Conservation (phyloP, 345 rosid genomes). For the Eucalyptus polyanthemos region DNA sequence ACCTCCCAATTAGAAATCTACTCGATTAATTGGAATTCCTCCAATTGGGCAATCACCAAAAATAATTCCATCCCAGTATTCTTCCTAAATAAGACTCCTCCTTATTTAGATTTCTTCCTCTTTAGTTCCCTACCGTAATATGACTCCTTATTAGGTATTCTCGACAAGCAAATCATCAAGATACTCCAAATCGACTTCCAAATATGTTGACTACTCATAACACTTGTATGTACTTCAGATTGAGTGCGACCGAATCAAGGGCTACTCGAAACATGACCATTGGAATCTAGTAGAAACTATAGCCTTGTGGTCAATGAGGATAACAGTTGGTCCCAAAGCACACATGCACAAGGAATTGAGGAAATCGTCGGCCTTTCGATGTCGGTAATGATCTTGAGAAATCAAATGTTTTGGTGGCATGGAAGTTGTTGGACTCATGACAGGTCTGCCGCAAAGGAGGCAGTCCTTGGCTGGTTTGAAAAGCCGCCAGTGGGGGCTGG, state of each 20-base stretch:
- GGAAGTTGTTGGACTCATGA: too few species aligned
- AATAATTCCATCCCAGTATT: neutral
- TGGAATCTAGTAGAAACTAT: neutral
- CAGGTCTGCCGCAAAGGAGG: too few species aligned
- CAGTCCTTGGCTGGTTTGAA: too few species aligned
- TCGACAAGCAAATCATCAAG: neutral
- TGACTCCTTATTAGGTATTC: neutral
- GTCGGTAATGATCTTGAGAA: neutral
- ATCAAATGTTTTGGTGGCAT: neutral
- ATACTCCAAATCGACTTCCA: neutral
- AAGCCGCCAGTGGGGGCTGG: too few species aligned
- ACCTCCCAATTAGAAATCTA: neutral
- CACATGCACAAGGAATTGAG: neutral
- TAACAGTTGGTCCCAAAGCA: neutral
- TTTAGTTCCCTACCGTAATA: neutral
- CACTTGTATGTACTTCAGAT: neutral
- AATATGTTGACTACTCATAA: neutral
- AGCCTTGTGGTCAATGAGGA: neutral
- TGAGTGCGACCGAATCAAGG: neutral
- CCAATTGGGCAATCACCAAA: neutral
- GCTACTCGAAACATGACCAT: neutral
- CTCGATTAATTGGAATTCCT: neutral
- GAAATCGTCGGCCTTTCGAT: neutral
- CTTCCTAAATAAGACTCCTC: neutral
- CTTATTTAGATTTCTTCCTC: too few species aligned